Conservation (phyloP, 1,284 basidiomycete species). For the Tilletia horrida region DNA sequence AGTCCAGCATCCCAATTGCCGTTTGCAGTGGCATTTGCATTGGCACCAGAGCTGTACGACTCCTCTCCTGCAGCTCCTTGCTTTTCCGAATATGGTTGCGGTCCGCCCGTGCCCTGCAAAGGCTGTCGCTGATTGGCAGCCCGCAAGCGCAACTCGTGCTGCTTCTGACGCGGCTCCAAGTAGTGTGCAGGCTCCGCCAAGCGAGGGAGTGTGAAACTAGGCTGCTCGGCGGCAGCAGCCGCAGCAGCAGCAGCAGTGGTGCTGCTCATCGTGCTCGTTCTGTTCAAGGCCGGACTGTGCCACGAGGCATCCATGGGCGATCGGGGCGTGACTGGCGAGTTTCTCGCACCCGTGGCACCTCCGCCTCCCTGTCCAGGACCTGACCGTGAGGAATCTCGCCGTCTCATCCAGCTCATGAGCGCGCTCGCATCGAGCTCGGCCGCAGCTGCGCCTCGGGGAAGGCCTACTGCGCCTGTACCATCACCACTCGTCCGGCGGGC, state of each 20-base stretch:
- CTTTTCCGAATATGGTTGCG: constrained; percentile 23
- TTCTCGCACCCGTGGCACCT: background rate
- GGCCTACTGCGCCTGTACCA: constrained; percentile 3
- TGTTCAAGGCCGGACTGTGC: no score
- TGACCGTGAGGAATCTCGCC: background rate
- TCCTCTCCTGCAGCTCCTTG: constrained; percentile 28
- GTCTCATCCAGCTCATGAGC: constrained; percentile 15
- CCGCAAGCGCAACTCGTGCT: background rate
- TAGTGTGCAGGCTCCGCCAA: constrained; percentile 12
- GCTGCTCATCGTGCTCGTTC: no score
- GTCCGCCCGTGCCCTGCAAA: no score
- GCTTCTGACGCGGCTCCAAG: constrained; percentile 1
- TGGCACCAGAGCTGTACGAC: constrained; percentile 22
- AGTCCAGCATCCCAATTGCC: background rate
- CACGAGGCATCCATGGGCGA: no score
- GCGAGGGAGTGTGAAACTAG: background rate
- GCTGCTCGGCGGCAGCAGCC: background rate
- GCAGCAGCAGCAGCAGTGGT: background rate
- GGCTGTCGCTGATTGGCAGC: background rate
- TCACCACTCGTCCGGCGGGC: constrained; percentile 11
- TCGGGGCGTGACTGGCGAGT: background rate
- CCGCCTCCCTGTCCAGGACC: background rate
- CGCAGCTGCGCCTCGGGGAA: background rate
- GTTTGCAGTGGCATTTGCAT: background rate
- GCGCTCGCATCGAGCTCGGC: constrained; percentile 10